A percentile compares a stretch with the other conserved stretches of the same genome.
Conservation (phyloP, 106 monocot genomes). For the Dendrobium huoshanense region DNA sequence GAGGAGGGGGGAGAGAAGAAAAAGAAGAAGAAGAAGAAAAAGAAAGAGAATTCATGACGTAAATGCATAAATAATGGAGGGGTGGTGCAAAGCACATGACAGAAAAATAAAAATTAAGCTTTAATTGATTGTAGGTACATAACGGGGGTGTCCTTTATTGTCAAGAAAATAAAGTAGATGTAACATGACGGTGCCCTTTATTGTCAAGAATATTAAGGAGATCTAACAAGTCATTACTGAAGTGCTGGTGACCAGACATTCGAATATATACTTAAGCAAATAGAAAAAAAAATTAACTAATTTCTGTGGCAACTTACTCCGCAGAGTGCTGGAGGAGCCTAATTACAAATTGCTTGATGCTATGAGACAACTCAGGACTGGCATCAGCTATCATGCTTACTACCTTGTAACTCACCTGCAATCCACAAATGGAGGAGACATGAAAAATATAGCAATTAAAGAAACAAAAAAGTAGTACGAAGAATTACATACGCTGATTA, state of each 20-base stretch:
- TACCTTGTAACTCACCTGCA: slow-evolving; percentile 59
- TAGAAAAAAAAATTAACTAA: not conserved
- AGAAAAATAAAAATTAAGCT: no score
- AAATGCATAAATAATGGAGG: no score
- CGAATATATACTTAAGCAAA: not conserved
- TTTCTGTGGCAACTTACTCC: slow-evolving; percentile 33
- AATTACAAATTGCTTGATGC: slow-evolving; percentile 57
- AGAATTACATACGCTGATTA: slow-evolving; percentile 49
- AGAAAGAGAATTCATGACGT: no score
- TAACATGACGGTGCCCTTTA: not conserved
- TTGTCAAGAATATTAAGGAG: not conserved
- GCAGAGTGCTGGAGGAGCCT: slow-evolving; percentile 57
- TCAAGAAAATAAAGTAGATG: no score
- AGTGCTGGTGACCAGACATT: not conserved
- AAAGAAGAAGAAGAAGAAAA: no score
- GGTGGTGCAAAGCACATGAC: no score
- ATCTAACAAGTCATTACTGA: not conserved
- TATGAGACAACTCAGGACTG: slow-evolving; percentile 46
- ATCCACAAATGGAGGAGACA: slow-evolving; percentile 7
- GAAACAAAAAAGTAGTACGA: not conserved
- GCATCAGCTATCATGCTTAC: slow-evolving; percentile 53
- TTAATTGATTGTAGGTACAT: no score
- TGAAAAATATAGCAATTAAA: slow-evolving; percentile 1
- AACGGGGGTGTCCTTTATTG: no score
- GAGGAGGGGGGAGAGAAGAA: no score